Base-by-base conservation (phyloP, 2,329 filamentous ascomycete species). In the Exophiala aquamarina region DNA sequence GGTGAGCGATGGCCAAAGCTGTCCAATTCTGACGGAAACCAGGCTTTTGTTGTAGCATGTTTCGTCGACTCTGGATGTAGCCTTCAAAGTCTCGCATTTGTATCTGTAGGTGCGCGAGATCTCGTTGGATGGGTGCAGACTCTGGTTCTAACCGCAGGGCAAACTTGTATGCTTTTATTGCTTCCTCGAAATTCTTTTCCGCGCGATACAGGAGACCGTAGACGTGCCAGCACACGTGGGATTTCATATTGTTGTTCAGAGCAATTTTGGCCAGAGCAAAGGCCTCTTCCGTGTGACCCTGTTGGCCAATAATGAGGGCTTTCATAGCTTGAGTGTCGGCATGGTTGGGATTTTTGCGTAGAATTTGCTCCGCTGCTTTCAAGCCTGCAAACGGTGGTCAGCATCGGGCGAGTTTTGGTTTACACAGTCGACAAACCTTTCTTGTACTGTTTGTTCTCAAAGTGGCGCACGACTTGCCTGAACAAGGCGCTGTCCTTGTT, bases 321-420 rank as follows among this genome's bases (percentile, higher is more conserved):
- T 98, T 98, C 93, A 98, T 98, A 44, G 93, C 94, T 72, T 94
- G 86, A 18, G 93, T 98, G 69, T 98, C 94, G 65, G 91, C 94
- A 85, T 98, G 93, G 63, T 89, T 93, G 33, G 92, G 89, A 65
- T 87, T 84, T 71, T 96, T 97, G 68, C 87, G 88, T 58, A 98
- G 83, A 66, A 98, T 95, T 71, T 96, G 89, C 67, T 98, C 93
- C 60, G 93, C 92, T 37, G 87, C 85, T 74, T 97, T 98, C 65
- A 98, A 78, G 67, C 92, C 92, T 82, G 46, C 57, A 32, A 10
- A 15, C 26, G 33, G 35, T 31, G 19, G 47, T 59, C 45, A 57
- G 48, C 29, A 15, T 47, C n/a, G 19, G 18, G n/a, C 15, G 15
- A 44, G 13, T 41, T 21, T 13, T 9, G 41, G 32, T 46, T 35